A percentile compares a stretch with the other conserved stretches of the same genome.
Evolutionary conservation across 2,329 filamentous ascomycete species (phyloP).

Genomic region (Aureobasidium sp.): DNA sequence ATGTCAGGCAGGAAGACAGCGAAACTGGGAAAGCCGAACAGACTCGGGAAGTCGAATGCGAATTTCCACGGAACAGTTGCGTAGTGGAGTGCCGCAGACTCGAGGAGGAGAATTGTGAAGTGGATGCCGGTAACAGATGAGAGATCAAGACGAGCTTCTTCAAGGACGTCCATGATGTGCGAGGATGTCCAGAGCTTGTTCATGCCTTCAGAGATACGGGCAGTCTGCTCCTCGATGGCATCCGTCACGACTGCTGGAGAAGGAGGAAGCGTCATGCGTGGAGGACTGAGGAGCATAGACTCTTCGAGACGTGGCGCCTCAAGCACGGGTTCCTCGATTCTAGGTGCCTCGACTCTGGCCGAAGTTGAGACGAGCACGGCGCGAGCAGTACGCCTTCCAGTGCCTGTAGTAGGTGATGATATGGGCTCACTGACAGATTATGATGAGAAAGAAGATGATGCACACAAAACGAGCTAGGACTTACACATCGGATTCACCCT

Average conservation of each 20-base stretch:
- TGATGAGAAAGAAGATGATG: neutral
- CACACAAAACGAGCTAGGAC: constrained; percentile 4
- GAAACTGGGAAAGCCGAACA: constrained; percentile 42
- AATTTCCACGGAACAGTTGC: constrained; percentile 65
- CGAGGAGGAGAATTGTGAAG: constrained; percentile 57
- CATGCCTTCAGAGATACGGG: constrained; percentile 59
- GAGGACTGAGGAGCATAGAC: neutral
- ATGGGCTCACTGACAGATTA: neutral
- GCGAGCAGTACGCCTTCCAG: neutral
- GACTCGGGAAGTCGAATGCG: constrained; percentile 62
- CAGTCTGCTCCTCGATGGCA: constrained; percentile 63
- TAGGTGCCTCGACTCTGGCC: neutral
- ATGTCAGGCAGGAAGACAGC: constrained; percentile 69
- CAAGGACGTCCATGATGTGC: constrained; percentile 57
- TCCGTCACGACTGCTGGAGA: constrained; percentile 71
- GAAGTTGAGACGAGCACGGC: neutral
- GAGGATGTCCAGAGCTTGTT: constrained; percentile 56
- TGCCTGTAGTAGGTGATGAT: constrained; percentile 1
- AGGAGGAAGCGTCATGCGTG: constrained; percentile 53
- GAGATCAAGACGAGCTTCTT: constrained; percentile 59
- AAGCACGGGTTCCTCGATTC: neutral
- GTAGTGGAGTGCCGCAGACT: constrained; percentile 60
- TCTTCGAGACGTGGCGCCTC: neutral
- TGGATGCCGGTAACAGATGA: constrained; percentile 68
- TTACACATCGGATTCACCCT: constrained; percentile 27